Evolutionary conservation across 495 filamentous ascomycete species (phyloP), one percentile per base, ranked within the genome.

Genomic region (Thermothielavioides terrestris): DNA sequence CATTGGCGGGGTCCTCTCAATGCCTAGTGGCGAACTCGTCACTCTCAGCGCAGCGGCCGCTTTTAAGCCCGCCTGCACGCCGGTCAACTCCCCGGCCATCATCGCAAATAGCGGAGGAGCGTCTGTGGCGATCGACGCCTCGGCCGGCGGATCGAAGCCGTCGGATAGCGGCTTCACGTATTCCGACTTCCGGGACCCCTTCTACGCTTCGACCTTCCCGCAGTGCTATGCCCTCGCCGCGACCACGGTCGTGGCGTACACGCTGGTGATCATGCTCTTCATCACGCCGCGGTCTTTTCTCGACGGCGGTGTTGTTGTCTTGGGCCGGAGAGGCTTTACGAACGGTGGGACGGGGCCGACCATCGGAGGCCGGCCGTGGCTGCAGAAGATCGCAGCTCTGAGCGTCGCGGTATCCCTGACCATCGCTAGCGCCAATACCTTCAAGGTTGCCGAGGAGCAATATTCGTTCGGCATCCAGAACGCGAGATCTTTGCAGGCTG

Each of bases 381-480:
- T 98, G 46, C 92, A 98, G 64, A 96, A 96, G 66, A 80, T 95
- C 12, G 92, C 92, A 11, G 89, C 94, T 15, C 69, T 95, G 34
- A 82, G 85, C 4, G 91, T 96, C 3, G 92, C 88, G 27, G 79
- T 96, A 14, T 95, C 91, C 6, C 69, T 98, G 52, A 95, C 90
- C 0, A 89, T 97, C 47, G 92, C 92, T 17, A 90, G 89, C 30
- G 84, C 81, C 30, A 87, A 94, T 63, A 94, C 89, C 0, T 95
- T 97, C 60, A 70, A 70, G 53, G 86, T 86, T 9, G 89, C 94
- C 3, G 78, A 88, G 56, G 43, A 69, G 23, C 90, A 97, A 57
- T 96, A 96, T 66, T 57, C 77, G 5, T 68, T 59, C 28, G 87
- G 86, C 23, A 80, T 76, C 58, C 69, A 76, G 59, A 84, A 95